Percentiles rank a stretch among this genome's conserved stretches.
phyloP scores from a whole-genome alignment of 208 protist species.

The Trypanosomatidae sp. region DNA sequence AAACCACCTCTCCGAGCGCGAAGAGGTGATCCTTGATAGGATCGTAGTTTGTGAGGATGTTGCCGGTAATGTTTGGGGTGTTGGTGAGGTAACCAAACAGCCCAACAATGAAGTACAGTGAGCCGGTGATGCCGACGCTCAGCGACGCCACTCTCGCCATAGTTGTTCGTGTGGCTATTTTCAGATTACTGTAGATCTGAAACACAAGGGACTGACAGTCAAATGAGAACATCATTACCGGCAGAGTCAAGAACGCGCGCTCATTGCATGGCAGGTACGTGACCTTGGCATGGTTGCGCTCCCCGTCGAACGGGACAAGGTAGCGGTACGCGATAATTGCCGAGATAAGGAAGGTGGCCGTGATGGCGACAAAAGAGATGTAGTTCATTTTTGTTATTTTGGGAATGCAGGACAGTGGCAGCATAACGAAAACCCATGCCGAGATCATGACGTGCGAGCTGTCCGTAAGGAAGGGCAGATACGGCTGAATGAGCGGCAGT shows the following conservation, averaged over 20 bases:
- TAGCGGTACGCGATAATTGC: slow-evolving; percentile 66
- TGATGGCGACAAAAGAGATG: slow-evolving; percentile 67
- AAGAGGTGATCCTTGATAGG: slow-evolving; percentile 59
- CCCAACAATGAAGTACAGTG: slow-evolving; percentile 58
- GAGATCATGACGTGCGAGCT: slow-evolving; percentile 46
- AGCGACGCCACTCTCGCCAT: slow-evolving; percentile 59
- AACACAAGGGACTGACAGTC: slow-evolving; percentile 84
- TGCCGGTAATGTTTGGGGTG: slow-evolving; percentile 52
- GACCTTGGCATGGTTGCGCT: slow-evolving; percentile 6
- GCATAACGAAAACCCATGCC: slow-evolving; percentile 62
- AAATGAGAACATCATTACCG: slow-evolving; percentile 86
- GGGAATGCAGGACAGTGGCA: slow-evolving; percentile 68
- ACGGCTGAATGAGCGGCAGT: slow-evolving; percentile 39
- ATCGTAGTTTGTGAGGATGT: slow-evolving; percentile 81
- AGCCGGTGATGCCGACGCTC: slow-evolving; percentile 43
- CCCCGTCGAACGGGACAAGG: slow-evolving; percentile 36
- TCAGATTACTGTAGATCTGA: slow-evolving; percentile 68
- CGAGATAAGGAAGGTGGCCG: slow-evolving; percentile 60
- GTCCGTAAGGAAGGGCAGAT: slow-evolving; percentile 48
- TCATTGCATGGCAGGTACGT: slow-evolving; percentile 35
- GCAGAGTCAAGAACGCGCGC: slow-evolving; percentile 50
- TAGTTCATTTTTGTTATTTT: slow-evolving; percentile 50
- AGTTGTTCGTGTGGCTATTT: slow-evolving; percentile 43
- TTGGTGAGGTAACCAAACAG: slow-evolving; percentile 76
- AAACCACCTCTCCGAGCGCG: slow-evolving; percentile 57